Conservation (phyloP, 208 protist species). For the Acanthamoeba pearcei region DNA sequence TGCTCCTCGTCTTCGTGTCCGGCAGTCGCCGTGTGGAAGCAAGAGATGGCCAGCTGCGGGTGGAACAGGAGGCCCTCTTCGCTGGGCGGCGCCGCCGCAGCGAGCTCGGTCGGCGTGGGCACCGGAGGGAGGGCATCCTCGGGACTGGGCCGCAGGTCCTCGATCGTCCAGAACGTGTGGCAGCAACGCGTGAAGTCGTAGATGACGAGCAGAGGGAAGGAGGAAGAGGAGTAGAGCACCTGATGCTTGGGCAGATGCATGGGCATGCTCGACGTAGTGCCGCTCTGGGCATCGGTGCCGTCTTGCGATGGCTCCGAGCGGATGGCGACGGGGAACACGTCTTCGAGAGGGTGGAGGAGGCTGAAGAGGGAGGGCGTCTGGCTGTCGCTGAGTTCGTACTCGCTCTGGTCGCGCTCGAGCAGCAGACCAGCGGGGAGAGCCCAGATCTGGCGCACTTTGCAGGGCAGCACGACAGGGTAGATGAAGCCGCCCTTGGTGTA, state of each 20-base stretch:
- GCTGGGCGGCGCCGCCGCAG: not conserved
- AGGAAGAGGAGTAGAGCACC: conserved; percentile 17
- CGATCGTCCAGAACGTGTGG: conserved; percentile 44
- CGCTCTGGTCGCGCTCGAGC: conserved; percentile 46
- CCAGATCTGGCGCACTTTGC: conserved; percentile 45
- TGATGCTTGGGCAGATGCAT: not conserved
- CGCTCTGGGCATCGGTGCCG: not conserved
- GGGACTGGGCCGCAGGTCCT: not conserved
- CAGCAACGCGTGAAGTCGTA: not conserved
- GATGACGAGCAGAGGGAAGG: not conserved
- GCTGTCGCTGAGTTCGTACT: not conserved
- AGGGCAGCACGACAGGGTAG: conserved; percentile 66
- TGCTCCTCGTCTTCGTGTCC: not conserved
- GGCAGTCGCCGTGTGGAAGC: not conserved
- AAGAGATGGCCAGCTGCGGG: not conserved
- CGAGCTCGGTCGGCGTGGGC: conserved; percentile 5
- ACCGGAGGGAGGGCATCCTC: not conserved
- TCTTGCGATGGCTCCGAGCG: not conserved
- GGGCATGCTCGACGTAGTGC: not conserved
- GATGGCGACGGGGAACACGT: not conserved
- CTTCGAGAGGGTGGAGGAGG: conserved; percentile 21
- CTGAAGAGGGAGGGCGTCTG: not conserved
- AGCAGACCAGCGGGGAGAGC: conserved; percentile 1
- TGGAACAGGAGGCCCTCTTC: not conserved
- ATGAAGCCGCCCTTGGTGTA: conserved; percentile 27